These are phyloP conservation scores for Sugiyamaella smithiae DNA, from an alignment of 805 yeast species.

Conservation along the genomic window DNA sequence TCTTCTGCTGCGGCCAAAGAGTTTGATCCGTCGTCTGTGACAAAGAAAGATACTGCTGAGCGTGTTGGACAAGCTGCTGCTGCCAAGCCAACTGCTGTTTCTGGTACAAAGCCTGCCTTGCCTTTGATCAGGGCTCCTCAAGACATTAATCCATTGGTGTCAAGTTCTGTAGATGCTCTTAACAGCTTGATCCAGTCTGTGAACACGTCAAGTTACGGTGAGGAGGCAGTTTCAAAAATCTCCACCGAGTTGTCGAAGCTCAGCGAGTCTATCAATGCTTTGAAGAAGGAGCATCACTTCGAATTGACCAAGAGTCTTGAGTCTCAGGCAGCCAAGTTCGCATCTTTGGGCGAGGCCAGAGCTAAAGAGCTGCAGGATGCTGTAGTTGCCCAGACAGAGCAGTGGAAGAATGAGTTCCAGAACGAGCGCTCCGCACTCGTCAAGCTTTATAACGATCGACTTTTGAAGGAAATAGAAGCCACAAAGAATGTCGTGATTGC, in stretches of 20 bases:
- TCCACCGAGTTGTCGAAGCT: constrained; percentile 24
- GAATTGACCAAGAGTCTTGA: constrained; percentile 27
- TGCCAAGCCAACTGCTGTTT: constrained; percentile 9
- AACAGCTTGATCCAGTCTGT: constrained; percentile 18
- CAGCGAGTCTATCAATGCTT: constrained; percentile 22
- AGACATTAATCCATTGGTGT: constrained; percentile 23
- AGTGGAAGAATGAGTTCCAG: constrained; percentile 59
- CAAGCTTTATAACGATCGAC: constrained; percentile 53
- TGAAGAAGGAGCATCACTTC: constrained; percentile 21
- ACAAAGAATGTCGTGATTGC: constrained; percentile 61
- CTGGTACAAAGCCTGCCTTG: constrained; percentile 9
- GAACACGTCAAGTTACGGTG: constrained; percentile 15
- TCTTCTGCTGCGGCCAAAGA: constrained; percentile 5
- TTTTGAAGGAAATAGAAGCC: constrained; percentile 63
- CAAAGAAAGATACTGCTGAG: constrained; percentile 33
- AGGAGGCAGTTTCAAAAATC: constrained; percentile 25
- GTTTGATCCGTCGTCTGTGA: constrained; percentile 33
- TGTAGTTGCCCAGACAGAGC: constrained; percentile 46
- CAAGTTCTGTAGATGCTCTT: constrained; percentile 25
- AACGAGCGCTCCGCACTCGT: constrained; percentile 60
- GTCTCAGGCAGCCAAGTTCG: constrained; percentile 34
- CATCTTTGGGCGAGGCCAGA: constrained; percentile 24
- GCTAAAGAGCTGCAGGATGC: constrained; percentile 30
- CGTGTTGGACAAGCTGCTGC: no score
- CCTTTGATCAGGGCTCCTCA: constrained; percentile 23